Evolutionary conservation across 1,284 basidiomycete species (phyloP).

Genomic region (Naganishia sp.): DNA sequence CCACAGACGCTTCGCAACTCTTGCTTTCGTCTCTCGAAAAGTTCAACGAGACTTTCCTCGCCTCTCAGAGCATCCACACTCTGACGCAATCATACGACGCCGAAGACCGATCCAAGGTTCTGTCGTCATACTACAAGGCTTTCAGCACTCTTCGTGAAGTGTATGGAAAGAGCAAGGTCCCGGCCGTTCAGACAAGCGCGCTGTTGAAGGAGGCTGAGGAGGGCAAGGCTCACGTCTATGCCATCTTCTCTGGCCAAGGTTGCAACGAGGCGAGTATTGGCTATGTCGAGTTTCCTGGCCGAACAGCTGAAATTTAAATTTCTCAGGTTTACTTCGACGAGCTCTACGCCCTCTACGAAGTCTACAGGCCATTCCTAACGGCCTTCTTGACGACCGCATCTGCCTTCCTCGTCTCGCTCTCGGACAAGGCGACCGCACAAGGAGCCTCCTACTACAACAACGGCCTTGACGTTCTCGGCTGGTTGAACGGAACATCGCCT

Average conservation of each 20-base stretch:
- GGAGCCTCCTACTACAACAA: conserved; percentile 71
- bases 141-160: conserved; percentile 69
- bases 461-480: conserved; percentile 78
- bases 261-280: conserved; percentile 72
- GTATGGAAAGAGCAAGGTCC: conserved; percentile 60
- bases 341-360: conserved; percentile 85
- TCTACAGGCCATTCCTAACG: conserved; percentile 81
- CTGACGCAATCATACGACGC: conserved; percentile 73
- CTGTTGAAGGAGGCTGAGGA: conserved; percentile 70
- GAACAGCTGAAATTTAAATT: conserved; percentile 29
- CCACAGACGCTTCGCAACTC: conserved; percentile 65
- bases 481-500: conserved; percentile 72
- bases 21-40: conserved; percentile 71
- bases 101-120: conserved; percentile 72
- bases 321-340: conserved; percentile 86
- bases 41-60: conserved; percentile 77
- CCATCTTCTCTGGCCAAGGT: conserved; percentile 97
- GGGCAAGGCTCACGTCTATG: conserved; percentile 80
- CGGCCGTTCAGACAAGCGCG: conserved; percentile 68
- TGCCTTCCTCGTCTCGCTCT: conserved; percentile 72
- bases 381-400: conserved; percentile 69
- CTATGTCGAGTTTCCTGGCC: neutral
- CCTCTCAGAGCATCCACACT: conserved; percentile 67
- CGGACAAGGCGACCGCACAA: conserved; percentile 61
- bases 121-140: conserved; percentile 78